A percentile compares a stretch with the other conserved stretches of the same genome.
phyloP scores from a whole-genome alignment of 257 asterid genomes.

The Nicotiana knightiana region DNA sequence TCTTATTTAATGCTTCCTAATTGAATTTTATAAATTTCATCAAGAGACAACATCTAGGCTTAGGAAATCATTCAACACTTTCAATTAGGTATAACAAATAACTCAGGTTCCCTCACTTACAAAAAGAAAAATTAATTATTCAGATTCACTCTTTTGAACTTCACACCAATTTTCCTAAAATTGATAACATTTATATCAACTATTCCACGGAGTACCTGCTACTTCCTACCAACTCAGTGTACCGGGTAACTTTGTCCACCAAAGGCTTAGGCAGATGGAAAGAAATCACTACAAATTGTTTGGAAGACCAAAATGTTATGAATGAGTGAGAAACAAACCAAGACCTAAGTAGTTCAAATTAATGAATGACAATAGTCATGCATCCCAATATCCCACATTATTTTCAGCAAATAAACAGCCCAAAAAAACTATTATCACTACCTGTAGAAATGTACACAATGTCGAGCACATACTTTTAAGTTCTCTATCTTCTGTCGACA shows the following conservation, averaged over 20 bases:
- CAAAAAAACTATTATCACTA: not conserved
- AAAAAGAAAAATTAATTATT: not conserved
- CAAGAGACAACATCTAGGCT: not conserved
- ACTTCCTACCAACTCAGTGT: no score
- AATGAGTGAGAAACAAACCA: not conserved
- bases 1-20: conserved; percentile 14
- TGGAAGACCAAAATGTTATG: not conserved
- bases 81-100: not conserved
- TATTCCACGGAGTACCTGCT: no score
- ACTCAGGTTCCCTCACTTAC: not conserved
- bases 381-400: not conserved
- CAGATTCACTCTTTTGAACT: not conserved
- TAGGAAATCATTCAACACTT: not conserved
- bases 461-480: not conserved
- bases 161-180: not conserved
- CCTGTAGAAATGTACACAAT: not conserved
- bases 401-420: not conserved
- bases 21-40: not conserved
- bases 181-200: not conserved
- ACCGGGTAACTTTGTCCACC: no score
- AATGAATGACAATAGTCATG: not conserved
- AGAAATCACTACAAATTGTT: not conserved
- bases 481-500: not conserved
- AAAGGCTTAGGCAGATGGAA: no score
- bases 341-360: not conserved